Conservation (phyloP, 169 alveolate species). For the Eimeria praecox region DNA sequence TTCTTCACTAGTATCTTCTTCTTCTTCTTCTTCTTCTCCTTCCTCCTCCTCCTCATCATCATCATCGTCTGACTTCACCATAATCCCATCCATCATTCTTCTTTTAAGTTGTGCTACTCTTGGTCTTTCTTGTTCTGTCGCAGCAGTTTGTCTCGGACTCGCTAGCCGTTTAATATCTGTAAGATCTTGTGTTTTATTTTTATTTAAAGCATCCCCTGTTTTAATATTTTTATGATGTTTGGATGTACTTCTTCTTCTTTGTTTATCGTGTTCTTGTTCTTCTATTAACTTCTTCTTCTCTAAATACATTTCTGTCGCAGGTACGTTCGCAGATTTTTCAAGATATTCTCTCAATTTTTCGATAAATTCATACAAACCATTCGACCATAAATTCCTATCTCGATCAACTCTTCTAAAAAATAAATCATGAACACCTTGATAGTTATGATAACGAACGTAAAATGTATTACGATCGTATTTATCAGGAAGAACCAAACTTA, state of each 20-base stretch:
- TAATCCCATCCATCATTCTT: conserved; percentile 62
- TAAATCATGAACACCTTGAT: conserved; percentile 28
- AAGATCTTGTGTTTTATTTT: background rate
- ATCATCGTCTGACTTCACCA: conserved; percentile 13
- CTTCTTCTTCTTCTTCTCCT: too few species aligned
- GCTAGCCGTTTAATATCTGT: conserved; percentile 38
- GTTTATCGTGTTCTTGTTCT: too few species aligned
- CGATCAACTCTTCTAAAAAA: conserved; percentile 78
- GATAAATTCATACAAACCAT: conserved; percentile 82
- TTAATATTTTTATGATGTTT: background rate
- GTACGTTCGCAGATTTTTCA: background rate
- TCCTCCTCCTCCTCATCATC: too few species aligned
- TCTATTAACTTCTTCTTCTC: background rate
- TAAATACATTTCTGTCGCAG: background rate
- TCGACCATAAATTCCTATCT: conserved; percentile 80
- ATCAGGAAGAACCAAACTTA: conserved; percentile 81
- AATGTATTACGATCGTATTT: conserved; percentile 60
- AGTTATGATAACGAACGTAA: conserved; percentile 72
- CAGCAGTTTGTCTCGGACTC: conserved; percentile 70
- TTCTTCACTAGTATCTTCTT: too few species aligned
- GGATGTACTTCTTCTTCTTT: background rate
- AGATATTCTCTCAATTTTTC: conserved; percentile 45
- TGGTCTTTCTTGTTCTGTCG: conserved; percentile 54
- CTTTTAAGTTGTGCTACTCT: conserved; percentile 42
- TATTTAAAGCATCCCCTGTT: background rate